Conservation (phyloP, 129 eudicot genomes). For the Flaveria sonorensis region DNA sequence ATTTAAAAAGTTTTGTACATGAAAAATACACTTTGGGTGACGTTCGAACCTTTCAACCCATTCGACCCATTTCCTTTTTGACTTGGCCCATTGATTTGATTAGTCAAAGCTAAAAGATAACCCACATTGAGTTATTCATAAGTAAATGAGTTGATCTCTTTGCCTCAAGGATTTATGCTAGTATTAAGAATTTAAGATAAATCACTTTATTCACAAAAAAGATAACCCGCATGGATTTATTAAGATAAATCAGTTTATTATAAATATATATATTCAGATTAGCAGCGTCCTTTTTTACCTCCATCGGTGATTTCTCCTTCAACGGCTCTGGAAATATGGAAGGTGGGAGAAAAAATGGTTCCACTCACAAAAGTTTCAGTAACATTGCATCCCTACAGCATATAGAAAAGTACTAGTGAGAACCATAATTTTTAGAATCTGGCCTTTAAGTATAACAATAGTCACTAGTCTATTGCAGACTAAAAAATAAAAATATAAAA, state of each 20-base stretch:
- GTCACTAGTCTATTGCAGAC: neutral
- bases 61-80: neutral
- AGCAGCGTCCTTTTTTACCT: conserved; percentile 43
- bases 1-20: neutral
- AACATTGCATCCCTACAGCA: conserved; percentile 49
- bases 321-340: conserved; percentile 58
- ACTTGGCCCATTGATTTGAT: conserved; percentile 5
- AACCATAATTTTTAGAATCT: neutral
- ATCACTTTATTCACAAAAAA: no score
- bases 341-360: conserved; percentile 90
- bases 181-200: neutral
- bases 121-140: neutral
- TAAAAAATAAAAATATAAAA: neutral
- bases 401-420: conserved; percentile 12
- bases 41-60: neutral
- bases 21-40: neutral
- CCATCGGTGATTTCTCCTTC: conserved; percentile 58
- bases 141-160: neutral
- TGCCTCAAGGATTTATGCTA: conserved; percentile 8
- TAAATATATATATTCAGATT: neutral
- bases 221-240: no score
- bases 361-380: conserved; percentile 44
- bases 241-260: conserved; percentile 2
- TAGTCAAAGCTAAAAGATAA: conserved; percentile 1
- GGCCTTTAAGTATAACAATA: neutral